phyloP scores from a whole-genome alignment of 164 flowering plant genomes.

The Nelumbo lutea region DNA sequence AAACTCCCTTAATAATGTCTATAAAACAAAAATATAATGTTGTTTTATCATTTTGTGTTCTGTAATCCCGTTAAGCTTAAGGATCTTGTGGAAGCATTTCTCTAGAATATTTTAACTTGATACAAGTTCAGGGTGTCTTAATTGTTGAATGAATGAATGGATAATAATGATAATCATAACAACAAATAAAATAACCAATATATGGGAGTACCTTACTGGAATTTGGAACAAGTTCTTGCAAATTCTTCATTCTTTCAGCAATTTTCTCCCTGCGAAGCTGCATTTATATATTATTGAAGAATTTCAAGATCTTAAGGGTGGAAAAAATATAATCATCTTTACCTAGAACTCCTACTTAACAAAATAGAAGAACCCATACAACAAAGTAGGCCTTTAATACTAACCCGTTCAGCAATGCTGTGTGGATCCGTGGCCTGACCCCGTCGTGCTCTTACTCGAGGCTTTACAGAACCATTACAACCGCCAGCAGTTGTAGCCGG shows the following conservation, averaged over 20 bases:
- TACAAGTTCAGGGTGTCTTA: too few species aligned
- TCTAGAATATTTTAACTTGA: too few species aligned
- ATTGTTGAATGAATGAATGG: too few species aligned
- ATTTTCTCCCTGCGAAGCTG: constrained; percentile 66
- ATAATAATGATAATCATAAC: neutral
- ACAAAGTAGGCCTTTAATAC: constrained; percentile 1
- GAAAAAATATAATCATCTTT: neutral
- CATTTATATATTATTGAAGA: neutral
- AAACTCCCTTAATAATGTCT: too few species aligned
- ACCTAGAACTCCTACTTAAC: neutral
- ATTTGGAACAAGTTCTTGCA: constrained; percentile 64
- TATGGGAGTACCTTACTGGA: constrained; percentile 42
- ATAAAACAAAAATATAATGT: too few species aligned
- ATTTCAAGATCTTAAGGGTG: neutral
- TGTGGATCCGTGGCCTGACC: constrained; percentile 73
- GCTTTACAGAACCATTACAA: constrained; percentile 24
- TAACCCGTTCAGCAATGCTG: constrained; percentile 64
- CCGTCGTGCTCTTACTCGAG: constrained; percentile 50
- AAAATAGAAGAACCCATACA: neutral
- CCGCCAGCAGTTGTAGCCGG: constrained; percentile 18
- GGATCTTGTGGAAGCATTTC: too few species aligned
- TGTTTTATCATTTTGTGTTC: too few species aligned
- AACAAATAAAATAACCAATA: neutral
- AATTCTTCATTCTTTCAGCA: constrained; percentile 56
- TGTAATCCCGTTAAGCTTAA: too few species aligned